Evolutionary conservation across 306 rosid species (phyloP), one percentile per base, ranked within the genome.

Genomic region (Quercus agrifolia): DNA sequence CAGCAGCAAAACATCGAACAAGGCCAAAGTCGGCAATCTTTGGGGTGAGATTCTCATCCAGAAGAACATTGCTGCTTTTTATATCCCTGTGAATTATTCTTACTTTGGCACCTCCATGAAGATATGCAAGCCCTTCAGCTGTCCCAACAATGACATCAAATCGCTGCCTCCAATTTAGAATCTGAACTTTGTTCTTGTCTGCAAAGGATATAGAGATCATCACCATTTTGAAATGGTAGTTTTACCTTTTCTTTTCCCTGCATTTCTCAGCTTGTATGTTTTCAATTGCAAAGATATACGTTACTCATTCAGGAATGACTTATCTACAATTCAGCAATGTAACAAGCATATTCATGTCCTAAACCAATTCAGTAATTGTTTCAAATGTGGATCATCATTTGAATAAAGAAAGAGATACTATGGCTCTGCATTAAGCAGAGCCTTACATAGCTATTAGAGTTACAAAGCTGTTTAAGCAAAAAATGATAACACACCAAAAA

Each of bases 11-110:
- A 84, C 92, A 89, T n/a, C 98, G 86, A 52, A 87, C 97, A 70
- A 94, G 97, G 67, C 98, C 97, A 4, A 92, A 94, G 73, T 94
- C 98, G 7, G 98, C 96, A 63, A 94, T 89, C 79, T 94, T 94
- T 4, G 98, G 92, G 76, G 41, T 78, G 74, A 94, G 84, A 82
- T 84, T 88, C 77, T 92, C 92, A 78, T 94, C 98, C 44, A 94
- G 86, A 73, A 94, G 98, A 83, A 94, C 77, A 74, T 94, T 94
- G 87, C 97, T 89, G 83, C 96, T 89, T 83, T 94, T 94, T 64
- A 94, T 94, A 85, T 94, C 98, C 79, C 98, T 87, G 69, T 94
- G 98, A 62, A 94, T 90, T 75, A 94, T 92, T 84, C 97, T 89
- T 71, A 70, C 58, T 23, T 77, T 69, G 13, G 86, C 75, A 55